Base-by-base conservation (phyloP, 1,284 basidiomycete genomes). In the Abortiporus biennis region DNA sequence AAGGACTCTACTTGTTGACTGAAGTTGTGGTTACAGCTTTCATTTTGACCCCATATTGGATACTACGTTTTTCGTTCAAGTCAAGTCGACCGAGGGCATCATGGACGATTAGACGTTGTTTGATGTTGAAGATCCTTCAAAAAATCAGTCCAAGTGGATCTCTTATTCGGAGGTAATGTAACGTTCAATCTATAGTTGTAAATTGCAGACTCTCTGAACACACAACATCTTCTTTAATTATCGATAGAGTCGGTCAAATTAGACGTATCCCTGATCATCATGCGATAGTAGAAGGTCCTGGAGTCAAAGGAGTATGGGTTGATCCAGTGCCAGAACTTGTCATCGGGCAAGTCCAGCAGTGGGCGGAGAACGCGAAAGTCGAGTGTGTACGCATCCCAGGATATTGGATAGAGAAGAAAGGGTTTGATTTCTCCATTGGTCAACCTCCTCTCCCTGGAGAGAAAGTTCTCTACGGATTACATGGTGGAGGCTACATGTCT, bases 391-490 rank as follows among this genome's bases (percentile, higher is more conserved):
- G 53, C 15, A 59, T 64, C n/a, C 61, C 64, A 3, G 66, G 60
- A 9, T 69, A 64, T 45, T 67, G 65, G 65, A 51, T 59, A 15
- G 57, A 58, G 41, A 39, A 43, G 15, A 47, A 54, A 20, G 44
- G 44, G 6, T 15, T 17, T 8, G 41, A 45, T 24, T 38, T 31
- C 13, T 17, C 17, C 21, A 32, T 48, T 25, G 56, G 53, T 6
- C 47, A 47, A 11, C 43, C 50, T n/a, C 52, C 62, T 1, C 45
- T 30, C 16, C 54, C 51, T 0, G 59, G 57, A 8, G 64, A 68
- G 36, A 62, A 57, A 31, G 53, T 69, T 2, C 31, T 67, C 9
- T 65, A 62, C 42, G 47, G 52, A 33, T 42, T 67, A 1, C 67
- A 66, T 31, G 64, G 62, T n/a, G 47, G 47, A 3, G 51, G 38